Evolutionary conservation across 1,139 yeast species (phyloP).

Genomic region (Suhomyces bribrorum): DNA sequence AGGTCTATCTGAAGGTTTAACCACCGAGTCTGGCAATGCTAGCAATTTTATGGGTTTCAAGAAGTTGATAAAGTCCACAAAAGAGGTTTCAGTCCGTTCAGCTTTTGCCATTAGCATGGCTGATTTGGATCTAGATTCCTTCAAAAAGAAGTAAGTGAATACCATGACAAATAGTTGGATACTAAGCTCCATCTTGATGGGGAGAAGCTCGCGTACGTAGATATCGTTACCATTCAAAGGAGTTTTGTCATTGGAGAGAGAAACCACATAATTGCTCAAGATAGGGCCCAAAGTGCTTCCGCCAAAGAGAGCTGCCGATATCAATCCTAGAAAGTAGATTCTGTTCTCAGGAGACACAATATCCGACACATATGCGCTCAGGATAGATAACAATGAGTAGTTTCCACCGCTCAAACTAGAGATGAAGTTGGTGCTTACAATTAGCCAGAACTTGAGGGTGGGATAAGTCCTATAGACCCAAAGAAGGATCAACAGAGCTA

Average conservation of each 20-base stretch:
- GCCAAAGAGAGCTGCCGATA: constrained; percentile 9
- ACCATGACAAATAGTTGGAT: constrained; percentile 28
- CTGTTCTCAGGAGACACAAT: constrained; percentile 11
- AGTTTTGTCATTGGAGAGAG: constrained; percentile 1
- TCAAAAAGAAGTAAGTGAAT: constrained; percentile 41
- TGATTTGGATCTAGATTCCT: constrained; percentile 47
- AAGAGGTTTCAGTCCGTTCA: background rate
- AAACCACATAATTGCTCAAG: constrained; percentile 6
- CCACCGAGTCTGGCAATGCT: constrained; percentile 41
- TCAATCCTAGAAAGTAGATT: constrained; percentile 12
- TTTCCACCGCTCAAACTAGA: constrained; percentile 13
- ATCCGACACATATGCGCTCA: constrained; percentile 14
- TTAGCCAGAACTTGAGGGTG: constrained; percentile 8
- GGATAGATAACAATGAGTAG: constrained; percentile 8
- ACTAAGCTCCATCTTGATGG: constrained; percentile 33
- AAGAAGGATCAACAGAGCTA: constrained; percentile 4
- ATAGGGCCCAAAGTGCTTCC: constrained; percentile 15
- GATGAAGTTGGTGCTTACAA: constrained; percentile 6
- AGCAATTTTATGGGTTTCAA: constrained; percentile 49
- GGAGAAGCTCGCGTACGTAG: constrained; percentile 25
- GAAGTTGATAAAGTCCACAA: constrained; percentile 22
- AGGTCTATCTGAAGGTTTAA: constrained; percentile 8
- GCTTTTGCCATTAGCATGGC: constrained; percentile 44
- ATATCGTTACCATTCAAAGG: constrained; percentile 5
- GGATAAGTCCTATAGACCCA: constrained; percentile 6